These are phyloP conservation scores for Penicillium oxalicum DNA, from an alignment of 2,329 filamentous ascomycete genomes.

Conservation along the genomic window DNA sequence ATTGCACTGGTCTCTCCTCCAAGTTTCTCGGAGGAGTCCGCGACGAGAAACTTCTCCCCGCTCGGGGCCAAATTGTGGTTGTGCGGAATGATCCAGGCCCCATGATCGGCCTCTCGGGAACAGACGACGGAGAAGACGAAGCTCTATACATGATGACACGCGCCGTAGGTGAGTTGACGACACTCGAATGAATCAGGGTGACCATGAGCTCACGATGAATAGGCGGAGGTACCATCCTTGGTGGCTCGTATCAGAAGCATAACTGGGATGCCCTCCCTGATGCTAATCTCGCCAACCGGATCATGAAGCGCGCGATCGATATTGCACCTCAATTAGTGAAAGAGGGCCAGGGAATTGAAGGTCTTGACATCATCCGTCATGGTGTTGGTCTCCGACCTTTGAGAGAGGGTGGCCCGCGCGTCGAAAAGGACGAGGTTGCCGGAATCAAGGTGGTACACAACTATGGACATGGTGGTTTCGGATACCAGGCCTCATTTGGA, in stretches of 20 bases:
- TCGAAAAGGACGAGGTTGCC: slow-evolving; percentile 65
- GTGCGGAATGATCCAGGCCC: slow-evolving; percentile 70
- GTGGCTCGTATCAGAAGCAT: slow-evolving; percentile 74
- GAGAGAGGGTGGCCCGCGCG: slow-evolving; percentile 64
- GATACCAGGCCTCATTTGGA: slow-evolving; percentile 64
- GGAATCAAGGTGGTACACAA: slow-evolving; percentile 50
- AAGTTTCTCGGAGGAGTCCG: slow-evolving; percentile 72
- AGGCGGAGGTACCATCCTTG: slow-evolving; percentile 77
- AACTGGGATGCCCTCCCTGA: slow-evolving; percentile 77
- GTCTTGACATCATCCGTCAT: slow-evolving; percentile 69
- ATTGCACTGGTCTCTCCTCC: slow-evolving; percentile 76
- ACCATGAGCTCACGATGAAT: background rate
- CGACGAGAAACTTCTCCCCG: slow-evolving; percentile 67
- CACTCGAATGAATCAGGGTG: no score
- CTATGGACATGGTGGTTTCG: slow-evolving; percentile 47
- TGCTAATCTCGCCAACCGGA: slow-evolving; percentile 69
- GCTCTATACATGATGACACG: slow-evolving; percentile 76
- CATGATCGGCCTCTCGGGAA: slow-evolving; percentile 66
- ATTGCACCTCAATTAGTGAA: slow-evolving; percentile 43
- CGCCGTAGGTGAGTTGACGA: slow-evolving; percentile 41
- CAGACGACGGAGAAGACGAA: slow-evolving; percentile 67
- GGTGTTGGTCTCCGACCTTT: slow-evolving; percentile 75
- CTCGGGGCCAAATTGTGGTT: slow-evolving; percentile 75
- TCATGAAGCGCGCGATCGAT: slow-evolving; percentile 63
- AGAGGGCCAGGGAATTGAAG: slow-evolving; percentile 59